These are phyloP conservation scores for Fomitopsis pinicola DNA, from an alignment of 1,284 basidiomycete species.

Conservation along the genomic window DNA sequence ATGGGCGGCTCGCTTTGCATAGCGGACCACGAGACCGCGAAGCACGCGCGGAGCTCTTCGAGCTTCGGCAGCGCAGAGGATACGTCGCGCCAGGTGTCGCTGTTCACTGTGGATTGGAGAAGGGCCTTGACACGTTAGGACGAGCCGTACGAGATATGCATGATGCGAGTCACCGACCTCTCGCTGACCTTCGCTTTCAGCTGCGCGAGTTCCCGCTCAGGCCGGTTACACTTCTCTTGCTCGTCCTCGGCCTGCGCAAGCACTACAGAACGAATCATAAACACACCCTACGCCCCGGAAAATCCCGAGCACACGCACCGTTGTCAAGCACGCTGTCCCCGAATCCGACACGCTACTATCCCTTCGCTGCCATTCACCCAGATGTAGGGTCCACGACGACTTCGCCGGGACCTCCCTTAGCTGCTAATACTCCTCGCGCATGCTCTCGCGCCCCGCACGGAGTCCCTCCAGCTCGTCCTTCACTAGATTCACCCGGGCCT, in stretches of 20 bases:
- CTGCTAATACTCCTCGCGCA: background rate
- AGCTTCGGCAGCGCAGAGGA: background rate
- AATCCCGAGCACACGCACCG: background rate
- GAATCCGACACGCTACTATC: background rate
- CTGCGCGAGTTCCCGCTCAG: background rate
- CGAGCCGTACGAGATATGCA: background rate
- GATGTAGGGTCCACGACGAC: background rate
- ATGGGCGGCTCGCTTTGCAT: background rate
- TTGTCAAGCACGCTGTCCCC: background rate
- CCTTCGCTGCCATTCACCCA: background rate
- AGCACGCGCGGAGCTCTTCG: background rate
- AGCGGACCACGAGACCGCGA: background rate
- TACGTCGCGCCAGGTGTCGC: background rate
- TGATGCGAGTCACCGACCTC: background rate
- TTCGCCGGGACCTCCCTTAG: conserved; percentile 1
- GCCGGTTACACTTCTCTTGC: background rate
- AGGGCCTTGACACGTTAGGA: background rate
- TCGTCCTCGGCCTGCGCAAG: background rate
- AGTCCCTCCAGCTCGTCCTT: background rate
- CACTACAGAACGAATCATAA: background rate
- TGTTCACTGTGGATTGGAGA: background rate
- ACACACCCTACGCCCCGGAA: no score
- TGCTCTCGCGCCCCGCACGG: background rate
- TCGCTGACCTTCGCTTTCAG: background rate
- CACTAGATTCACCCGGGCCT: background rate